Base-by-base conservation (phyloP, 768 basidiomycete genomes). In the Mycena epipterygia region DNA sequence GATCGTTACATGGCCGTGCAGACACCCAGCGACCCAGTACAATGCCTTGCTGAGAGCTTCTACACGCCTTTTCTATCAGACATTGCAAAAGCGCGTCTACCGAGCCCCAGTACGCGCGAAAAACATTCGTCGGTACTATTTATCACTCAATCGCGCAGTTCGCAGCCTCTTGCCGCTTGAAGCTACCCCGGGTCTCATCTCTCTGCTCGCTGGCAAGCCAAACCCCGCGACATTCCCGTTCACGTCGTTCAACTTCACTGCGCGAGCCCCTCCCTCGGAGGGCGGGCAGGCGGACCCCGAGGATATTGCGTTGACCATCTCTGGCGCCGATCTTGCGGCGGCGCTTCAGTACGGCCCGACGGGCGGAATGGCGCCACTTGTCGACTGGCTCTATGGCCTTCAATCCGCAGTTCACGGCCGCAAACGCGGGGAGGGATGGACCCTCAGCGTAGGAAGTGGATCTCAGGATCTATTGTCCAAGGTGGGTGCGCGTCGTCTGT, bases 161-260 rank as follows among this genome's bases (percentile, higher is more conserved):
- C 85, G 91, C 71, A 79, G 90, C 17, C 86, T 97, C n/a, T 87
- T 90, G 66, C 95, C 91, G 0, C 85, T 96, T 30, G 97, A 98
- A 80, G 85, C 86, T 25, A 87, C 83, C 0, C 95, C 96, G 0
- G 94, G 94, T 0, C 78, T 95, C 41, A 90, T 96, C 64, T 94
- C 93, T 4, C 79, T 96, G 35, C 88, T 97, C 9, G 96, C 96
- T 0, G 97, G 97, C 30, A 96, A 97, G 80, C 97, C 97, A 8
- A 97, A 97, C 76, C 87, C 91, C 11, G 84, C 86, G n/a, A 93
- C 95, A 23, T 99, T 98, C 83, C 97, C 97, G 1, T 94, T 99
- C 83, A 90, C 91, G 2, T 90, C 92, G 0, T 83, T 99, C 74
- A 90, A 87, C 64, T 90, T 94, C 79, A 88, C 84, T 2, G 85